Base-by-base conservation (phyloP, 2,329 filamentous ascomycete species). In the Bisporella sp. region DNA sequence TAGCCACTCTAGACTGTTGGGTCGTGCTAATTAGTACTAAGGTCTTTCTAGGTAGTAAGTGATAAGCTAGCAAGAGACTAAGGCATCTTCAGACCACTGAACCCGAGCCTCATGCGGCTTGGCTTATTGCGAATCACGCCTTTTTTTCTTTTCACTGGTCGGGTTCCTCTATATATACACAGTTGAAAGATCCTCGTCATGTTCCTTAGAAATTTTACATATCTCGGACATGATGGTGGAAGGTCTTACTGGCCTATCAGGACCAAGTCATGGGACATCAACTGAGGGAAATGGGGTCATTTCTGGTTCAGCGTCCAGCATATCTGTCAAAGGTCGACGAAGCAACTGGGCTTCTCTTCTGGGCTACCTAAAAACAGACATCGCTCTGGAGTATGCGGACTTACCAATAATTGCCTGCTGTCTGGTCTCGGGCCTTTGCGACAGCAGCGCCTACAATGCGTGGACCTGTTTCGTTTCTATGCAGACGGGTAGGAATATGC, bases 401-500 rank as follows among this genome's bases (percentile, higher is more conserved):
- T 49, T 68, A 6, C 64, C 66, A 3, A 61, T 72, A 6, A 62
- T 75, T 31, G 64, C 67, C 11, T 73, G 70, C 47, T 74, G 69
- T 49, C 67, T 74, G 32, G 68, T 71, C 9, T 71, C 71, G 2
- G 74, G 73, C 6, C 59, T 76, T 28, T 68, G 73, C 41, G 74
- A 77, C 57, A 71, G 68, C 41, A 70, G 68, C 37, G 64, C 68
- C 2, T 76, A 74, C 59, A 71, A 71, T 57, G 72, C 73, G 47
- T 76, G 70, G 66, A 67, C 64, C 29, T 72, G 71, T 47, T 77
- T 77, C 51, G 72, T 75, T 32, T 70, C 68, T 13, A 77, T 77
- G 74, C 74, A 77, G 58, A 77, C 74, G 29, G 73, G 72, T 73
- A 61, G 6, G 32, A 33, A 42, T 28, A 8, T 12, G 6, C n/a